Base-by-base conservation (phyloP, 148 eudicot genomes). In the Drosera capensis region DNA sequence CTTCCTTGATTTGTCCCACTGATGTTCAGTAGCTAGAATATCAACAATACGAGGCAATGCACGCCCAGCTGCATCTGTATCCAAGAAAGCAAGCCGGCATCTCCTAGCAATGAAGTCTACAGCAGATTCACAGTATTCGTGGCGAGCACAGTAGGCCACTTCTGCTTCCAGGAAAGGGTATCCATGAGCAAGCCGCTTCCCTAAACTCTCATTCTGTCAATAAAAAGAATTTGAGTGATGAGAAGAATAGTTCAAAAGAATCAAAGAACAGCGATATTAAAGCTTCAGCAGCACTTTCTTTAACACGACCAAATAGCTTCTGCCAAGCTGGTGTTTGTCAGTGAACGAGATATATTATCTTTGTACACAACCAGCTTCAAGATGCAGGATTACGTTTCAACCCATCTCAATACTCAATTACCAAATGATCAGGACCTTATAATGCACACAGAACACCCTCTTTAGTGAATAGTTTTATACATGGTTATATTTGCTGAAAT, bases 131-230 rank as follows among this genome's bases (percentile, higher is more conserved):
- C 97, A 88, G 50, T 80, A 88, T 58, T 90, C 97, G 2, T 90
- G 59, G 20, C 97, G 68, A 24, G 97, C 97, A 71, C 93, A 80
- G 66, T 84, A 90, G 54, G 97, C 97, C 53, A 90, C 97, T 64
- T 90, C 97, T 12, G 97, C 97, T 75, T 90, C 97, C 40, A 90
- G 65, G 46, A 64, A 78, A 14, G 97, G 95, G 64, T 90, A 90
- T 54, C 97, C 97, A 61, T 90, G 97, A 20, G 97, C 95, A 51
- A 90, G 93, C 47, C 95, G 79, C 68, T 90, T 90, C 31, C 97
- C 97, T 64, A 90, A 63, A 56, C 73, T 73, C 74, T 90, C 97
- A 71, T 84, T 71, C 97, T 90, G 54, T 20, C 43, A 22, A 0
- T 9, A 42, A 14, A 5, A 42, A 17, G 9, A 46, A 9, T 26